Base-by-base conservation (phyloP, 228 moss, liverwort and hornwort genomes). In the Sphagnum fallax region DNA sequence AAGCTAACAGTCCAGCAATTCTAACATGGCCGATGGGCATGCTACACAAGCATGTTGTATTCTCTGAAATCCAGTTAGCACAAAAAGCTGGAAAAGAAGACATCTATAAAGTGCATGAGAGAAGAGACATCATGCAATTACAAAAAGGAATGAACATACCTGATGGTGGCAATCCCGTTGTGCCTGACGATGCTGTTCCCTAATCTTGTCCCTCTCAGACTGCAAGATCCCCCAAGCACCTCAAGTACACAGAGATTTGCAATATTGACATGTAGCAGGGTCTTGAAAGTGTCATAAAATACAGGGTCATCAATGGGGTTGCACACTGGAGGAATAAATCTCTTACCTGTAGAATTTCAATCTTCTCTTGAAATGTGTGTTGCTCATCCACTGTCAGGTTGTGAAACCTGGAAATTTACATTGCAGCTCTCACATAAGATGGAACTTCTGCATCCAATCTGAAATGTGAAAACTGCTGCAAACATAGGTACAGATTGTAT, bases 81-180 rank as follows among this genome's bases (percentile, higher is more conserved):
- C 32, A 2, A 32, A 3, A 32, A 32, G 32, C 32, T 32, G 32
- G 32, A 32, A 32, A 32, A 32, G 32, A 32, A 32, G 32, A 32
- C 32, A 32, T 32, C 32, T 32, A 32, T 32, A 32, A 2, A 32
- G 32, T 2, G 32, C 32, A 32, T 32, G 32, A 32, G 32, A 32
- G 32, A 32, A 32, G 32, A 32, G 32, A 1, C 32, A 32, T 32
- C 32, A 32, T 32, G 32, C 32, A 32, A 32, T 32, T 32, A 32
- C 32, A 32, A 32, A 32, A 32, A 32, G 32, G 32, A 32, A 16
- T n/a, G 52, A 10, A 69, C 64, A 62, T 71, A 95, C 92, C 81
- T 69, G 80, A 67, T 83, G 89, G 79, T 95, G 95, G 71, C 83
- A 89, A 62, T 80, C 82, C 49, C 91, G 70, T 73, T 95, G 92